Percentiles rank a stretch among this genome's conserved stretches.
Conservation (phyloP, 225 moss, liverwort and hornwort species). For the Physcomitrium patens region DNA sequence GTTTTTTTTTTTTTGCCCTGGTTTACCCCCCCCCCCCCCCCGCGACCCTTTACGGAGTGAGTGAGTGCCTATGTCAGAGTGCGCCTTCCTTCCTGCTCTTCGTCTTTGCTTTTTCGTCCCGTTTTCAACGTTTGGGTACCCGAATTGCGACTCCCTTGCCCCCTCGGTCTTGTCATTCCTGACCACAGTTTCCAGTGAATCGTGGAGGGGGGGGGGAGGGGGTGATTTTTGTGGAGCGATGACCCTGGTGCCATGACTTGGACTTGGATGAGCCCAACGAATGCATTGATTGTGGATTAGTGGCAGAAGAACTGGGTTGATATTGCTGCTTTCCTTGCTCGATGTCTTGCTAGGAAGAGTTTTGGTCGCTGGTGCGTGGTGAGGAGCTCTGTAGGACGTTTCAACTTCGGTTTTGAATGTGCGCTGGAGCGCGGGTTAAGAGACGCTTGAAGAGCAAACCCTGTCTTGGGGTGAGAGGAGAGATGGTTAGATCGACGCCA, state of each 20-base stretch:
- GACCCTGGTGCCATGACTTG: too few relatives aligned
- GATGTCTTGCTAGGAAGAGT: not conserved
- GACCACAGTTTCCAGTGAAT: slow-evolving; percentile 42
- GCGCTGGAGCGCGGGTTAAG: too few relatives aligned
- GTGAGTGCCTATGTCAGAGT: not conserved
- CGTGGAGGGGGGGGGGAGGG: too few relatives aligned
- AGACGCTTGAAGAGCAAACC: not conserved
- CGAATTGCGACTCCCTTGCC: slow-evolving; percentile 21
- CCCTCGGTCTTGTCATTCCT: too few relatives aligned
- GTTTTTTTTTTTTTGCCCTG: too few relatives aligned
- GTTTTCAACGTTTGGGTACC: slow-evolving; percentile 42
- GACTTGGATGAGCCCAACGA: too few relatives aligned
- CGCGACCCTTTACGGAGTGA: too few relatives aligned
- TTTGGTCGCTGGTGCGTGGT: slow-evolving; percentile 18
- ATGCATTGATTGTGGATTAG: too few relatives aligned
- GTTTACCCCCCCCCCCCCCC: slow-evolving; percentile 3
- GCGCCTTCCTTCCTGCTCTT: slow-evolving; percentile 29
- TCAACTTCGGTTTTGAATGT: too few relatives aligned
- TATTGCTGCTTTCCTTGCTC: slow-evolving; percentile 19
- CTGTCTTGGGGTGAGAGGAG: slow-evolving; percentile 29
- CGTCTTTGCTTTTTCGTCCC: slow-evolving; percentile 15
- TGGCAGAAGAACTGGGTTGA: slow-evolving; percentile 18
- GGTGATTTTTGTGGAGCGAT: too few relatives aligned
- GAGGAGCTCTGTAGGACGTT: slow-evolving; percentile 37
- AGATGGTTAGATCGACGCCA: slow-evolving; percentile 26